Evolutionary conservation across 2,329 filamentous ascomycete species (phyloP).

Genomic region (Proliferodiscus dingleyae): DNA sequence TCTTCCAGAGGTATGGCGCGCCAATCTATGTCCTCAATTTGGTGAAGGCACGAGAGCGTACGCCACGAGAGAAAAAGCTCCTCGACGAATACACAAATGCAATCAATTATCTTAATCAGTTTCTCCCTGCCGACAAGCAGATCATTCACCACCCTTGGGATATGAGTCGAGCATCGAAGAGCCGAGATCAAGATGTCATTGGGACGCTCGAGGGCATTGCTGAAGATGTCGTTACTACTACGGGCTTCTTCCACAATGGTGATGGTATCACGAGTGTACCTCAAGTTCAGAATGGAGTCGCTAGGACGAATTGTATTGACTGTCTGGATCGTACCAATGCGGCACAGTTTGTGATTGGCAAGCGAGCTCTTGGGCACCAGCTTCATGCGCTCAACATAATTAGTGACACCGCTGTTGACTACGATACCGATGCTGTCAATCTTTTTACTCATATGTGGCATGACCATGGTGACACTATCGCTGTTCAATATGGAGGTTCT

Average conservation of each 20-base stretch:
- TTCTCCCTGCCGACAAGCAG: slow-evolving; percentile 74
- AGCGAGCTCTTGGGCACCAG: slow-evolving; percentile 86
- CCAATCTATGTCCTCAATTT: slow-evolving; percentile 90
- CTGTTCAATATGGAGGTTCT: slow-evolving; percentile 93
- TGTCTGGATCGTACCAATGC: slow-evolving; percentile 96
- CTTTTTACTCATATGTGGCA: slow-evolving; percentile 98
- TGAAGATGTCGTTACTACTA: slow-evolving; percentile 77
- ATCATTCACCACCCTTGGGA: slow-evolving; percentile 96
- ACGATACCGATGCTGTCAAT: slow-evolving; percentile 93
- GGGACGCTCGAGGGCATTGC: slow-evolving; percentile 85
- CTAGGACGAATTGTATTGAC: slow-evolving; percentile 95
- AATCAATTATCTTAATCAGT: slow-evolving; percentile 90
- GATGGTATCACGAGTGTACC: slow-evolving; percentile 61
- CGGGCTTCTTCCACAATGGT: slow-evolving; percentile 93
- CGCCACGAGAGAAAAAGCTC: slow-evolving; percentile 86
- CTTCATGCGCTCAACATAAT: slow-evolving; percentile 88
- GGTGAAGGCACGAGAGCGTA: slow-evolving; percentile 83
- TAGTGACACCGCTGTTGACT: slow-evolving; percentile 71
- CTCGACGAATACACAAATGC: slow-evolving; percentile 82
- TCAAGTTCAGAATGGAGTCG: slow-evolving; percentile 83
- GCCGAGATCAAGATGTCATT: slow-evolving; percentile 89
- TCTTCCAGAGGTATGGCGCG: slow-evolving; percentile 89
- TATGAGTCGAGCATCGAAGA: slow-evolving; percentile 94
- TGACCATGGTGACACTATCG: slow-evolving; percentile 95
- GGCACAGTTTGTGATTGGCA: slow-evolving; percentile 95